Evolutionary conservation across 176 grass and related monocot species (phyloP).

Genomic region (Tuctoria greenei): DNA sequence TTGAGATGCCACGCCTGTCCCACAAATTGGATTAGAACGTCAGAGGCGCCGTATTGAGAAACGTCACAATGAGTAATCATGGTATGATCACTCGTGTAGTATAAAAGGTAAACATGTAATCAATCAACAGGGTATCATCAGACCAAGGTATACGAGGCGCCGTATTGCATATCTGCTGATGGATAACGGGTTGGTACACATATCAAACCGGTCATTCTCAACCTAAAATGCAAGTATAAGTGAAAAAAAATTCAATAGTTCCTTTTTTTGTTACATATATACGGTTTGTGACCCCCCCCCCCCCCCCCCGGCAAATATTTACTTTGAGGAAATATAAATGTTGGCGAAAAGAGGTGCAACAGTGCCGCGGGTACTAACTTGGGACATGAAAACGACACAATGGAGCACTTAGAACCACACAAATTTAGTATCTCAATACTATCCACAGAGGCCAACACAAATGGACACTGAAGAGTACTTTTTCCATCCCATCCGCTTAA

Average conservation of each 20-base stretch:
- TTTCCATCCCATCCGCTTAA: neutral
- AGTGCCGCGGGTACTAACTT: neutral
- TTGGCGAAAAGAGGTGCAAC: neutral
- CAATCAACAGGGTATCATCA: neutral
- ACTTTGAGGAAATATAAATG: neutral
- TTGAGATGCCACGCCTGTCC: constrained; percentile 59
- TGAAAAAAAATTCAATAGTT: neutral
- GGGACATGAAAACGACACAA: neutral
- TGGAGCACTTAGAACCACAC: neutral
- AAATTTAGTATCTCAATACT: neutral
- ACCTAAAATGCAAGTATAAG: neutral
- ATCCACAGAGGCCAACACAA: neutral
- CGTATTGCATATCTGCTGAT: neutral
- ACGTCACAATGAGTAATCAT: neutral
- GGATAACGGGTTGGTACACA: neutral
- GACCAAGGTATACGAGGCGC: no score
- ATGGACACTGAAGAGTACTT: neutral
- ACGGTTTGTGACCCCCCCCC: neutral
- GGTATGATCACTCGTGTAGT: neutral
- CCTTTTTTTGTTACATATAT: no score
- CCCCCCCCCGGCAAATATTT: no score
- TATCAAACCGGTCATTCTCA: neutral
- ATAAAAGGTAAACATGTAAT: neutral
- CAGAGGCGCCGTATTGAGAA: neutral
- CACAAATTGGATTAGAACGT: neutral